Percentiles rank a stretch among this genome's conserved stretches.
Conservation (phyloP, 441 rosid genomes). For the Gossypium gossypioides region DNA sequence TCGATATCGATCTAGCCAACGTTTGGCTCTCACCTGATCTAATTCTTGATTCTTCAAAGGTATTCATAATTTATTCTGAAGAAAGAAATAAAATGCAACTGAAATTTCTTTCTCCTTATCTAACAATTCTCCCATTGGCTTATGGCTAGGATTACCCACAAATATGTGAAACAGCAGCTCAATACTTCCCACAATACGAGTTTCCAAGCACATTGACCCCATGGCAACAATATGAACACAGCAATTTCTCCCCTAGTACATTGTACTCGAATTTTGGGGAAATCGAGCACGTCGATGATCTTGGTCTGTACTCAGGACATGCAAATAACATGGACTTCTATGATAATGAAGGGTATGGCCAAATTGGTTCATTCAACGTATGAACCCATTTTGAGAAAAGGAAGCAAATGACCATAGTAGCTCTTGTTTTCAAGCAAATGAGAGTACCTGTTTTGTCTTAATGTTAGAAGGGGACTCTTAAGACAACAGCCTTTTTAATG, state of each 20-base stretch:
- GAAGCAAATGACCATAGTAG: neutral
- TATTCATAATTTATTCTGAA: slow-evolving; percentile 14
- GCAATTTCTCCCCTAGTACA: slow-evolving; percentile 23
- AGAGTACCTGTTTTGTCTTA: neutral
- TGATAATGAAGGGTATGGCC: slow-evolving; percentile 39
- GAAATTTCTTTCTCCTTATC: neutral
- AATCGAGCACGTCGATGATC: slow-evolving; percentile 21
- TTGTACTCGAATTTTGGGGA: slow-evolving; percentile 16
- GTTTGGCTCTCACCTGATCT: slow-evolving; percentile 53
- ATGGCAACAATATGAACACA: slow-evolving; percentile 29
- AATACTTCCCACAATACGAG: slow-evolving; percentile 26
- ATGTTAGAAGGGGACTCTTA: neutral
- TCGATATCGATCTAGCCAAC: slow-evolving; percentile 27
- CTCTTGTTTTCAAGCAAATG: neutral
- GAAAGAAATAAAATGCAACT: neutral
- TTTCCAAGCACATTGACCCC: slow-evolving; percentile 24
- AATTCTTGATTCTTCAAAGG: slow-evolving; percentile 68
- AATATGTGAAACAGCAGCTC: slow-evolving; percentile 23
- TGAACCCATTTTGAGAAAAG: neutral
- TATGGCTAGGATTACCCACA: slow-evolving; percentile 36
- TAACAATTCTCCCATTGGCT: neutral
- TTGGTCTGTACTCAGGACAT: slow-evolving; percentile 1
- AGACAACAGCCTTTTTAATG: slow-evolving; percentile 43
- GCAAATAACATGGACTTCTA: slow-evolving; percentile 31
- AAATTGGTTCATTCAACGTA: slow-evolving; percentile 18